phyloP scores from a whole-genome alignment of 2,329 filamentous ascomycete genomes.

The Metarhizium rileyi region DNA sequence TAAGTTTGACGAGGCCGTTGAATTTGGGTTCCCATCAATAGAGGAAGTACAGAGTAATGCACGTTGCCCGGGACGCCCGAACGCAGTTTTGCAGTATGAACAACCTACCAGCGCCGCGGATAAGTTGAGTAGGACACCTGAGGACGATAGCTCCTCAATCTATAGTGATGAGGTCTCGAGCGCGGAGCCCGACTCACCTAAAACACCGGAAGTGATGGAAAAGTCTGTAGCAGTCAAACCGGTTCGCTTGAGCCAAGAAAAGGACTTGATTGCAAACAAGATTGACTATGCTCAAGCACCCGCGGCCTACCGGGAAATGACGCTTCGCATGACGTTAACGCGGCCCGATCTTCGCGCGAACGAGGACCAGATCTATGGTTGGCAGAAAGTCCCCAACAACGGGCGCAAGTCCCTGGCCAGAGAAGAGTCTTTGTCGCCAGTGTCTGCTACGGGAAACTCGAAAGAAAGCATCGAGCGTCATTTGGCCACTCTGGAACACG shows the following conservation, averaged over 20 bases:
- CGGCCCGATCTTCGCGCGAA: conserved; percentile 73
- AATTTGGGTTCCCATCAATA: conserved; percentile 78
- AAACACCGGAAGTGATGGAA: conserved; percentile 42
- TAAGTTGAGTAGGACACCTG: conserved; percentile 46
- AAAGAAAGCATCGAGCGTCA: conserved; percentile 47
- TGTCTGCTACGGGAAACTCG: conserved; percentile 22
- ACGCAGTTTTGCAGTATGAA: conserved; percentile 16
- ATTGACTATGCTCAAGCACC: conserved; percentile 40
- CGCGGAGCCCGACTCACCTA: conserved; percentile 49
- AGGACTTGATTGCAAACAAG: conserved; percentile 17
- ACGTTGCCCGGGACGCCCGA: conserved; percentile 11
- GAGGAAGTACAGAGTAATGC: conserved; percentile 31
- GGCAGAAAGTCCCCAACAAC: conserved; percentile 34
- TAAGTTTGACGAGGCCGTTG: conserved; percentile 90
- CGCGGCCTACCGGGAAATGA: conserved; percentile 72
- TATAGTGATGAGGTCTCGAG: conserved; percentile 47
- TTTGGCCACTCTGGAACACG: conserved; percentile 43
- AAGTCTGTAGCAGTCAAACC: conserved; percentile 23
- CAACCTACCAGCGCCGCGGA: conserved; percentile 30
- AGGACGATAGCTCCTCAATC: conserved; percentile 46
- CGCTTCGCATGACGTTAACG: conserved; percentile 89
- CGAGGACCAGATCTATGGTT: conserved; percentile 63
- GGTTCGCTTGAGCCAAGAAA: conserved; percentile 15
- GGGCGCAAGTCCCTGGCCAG: conserved; percentile 34
- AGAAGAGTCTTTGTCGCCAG: conserved; percentile 23